Percentiles rank a stretch among this genome's conserved stretches.
Conservation (phyloP, 2,329 filamentous ascomycete species). For the Diaporthe sp. region DNA sequence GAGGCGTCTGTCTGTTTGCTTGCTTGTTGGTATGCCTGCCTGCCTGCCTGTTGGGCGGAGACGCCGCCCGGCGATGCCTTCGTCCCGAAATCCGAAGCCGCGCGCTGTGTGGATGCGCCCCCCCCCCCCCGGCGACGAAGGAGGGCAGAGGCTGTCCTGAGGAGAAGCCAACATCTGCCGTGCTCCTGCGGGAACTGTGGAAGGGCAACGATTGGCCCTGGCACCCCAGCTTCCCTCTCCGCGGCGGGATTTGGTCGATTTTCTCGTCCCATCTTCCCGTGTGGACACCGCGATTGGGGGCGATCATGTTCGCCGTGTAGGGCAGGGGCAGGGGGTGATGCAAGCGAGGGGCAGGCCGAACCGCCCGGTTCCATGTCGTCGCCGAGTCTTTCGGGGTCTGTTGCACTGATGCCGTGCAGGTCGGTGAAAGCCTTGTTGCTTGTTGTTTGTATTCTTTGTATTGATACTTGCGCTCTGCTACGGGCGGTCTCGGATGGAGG, state of each 20-base stretch:
- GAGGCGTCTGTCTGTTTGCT: background rate
- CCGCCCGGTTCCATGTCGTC: background rate
- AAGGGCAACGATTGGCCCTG: background rate
- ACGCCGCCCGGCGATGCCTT: background rate
- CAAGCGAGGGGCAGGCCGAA: background rate
- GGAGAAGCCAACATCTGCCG: background rate
- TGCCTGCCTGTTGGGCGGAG: background rate
- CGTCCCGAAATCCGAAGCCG: conserved; percentile 8
- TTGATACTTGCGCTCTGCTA: background rate
- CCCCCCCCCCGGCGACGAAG: too few relatives aligned
- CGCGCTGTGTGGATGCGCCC: background rate
- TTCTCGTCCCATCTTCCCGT: background rate
- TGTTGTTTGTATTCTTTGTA: background rate
- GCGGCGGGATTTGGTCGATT: background rate
- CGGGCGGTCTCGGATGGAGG: background rate
- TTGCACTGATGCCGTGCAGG: background rate
- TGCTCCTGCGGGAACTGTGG: background rate
- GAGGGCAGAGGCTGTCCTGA: background rate
- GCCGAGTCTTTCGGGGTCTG: conserved; percentile 2
- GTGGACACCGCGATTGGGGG: background rate
- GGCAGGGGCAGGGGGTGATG: background rate
- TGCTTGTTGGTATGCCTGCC: background rate
- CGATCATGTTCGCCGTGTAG: background rate
- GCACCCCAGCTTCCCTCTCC: too few relatives aligned
- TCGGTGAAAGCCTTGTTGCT: background rate